phyloP scores from a whole-genome alignment of 257 asterid species.

The Catharanthus roseus region DNA sequence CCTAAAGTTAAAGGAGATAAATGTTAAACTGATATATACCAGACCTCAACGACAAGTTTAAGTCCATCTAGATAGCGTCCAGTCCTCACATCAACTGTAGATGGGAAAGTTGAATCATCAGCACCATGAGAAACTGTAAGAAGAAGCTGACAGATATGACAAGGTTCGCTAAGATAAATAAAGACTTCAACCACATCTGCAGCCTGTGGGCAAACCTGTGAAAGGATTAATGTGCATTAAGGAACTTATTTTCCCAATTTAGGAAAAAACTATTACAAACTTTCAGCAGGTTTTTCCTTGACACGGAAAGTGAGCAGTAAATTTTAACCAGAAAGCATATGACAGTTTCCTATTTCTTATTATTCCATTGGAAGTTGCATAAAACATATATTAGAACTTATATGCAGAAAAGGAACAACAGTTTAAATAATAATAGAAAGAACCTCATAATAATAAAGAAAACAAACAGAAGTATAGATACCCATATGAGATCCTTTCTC shows the following conservation, averaged over 20 bases:
- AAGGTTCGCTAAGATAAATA: slow-evolving; percentile 90
- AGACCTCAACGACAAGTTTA: slow-evolving; percentile 87
- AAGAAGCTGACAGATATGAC: slow-evolving; percentile 92
- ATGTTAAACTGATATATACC: slow-evolving; percentile 37
- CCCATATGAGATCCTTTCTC: slow-evolving; percentile 89
- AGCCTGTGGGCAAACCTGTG: slow-evolving; percentile 79
- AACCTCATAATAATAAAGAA: background rate
- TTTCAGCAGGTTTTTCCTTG: background rate
- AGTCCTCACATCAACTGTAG: slow-evolving; percentile 91
- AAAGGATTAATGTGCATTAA: slow-evolving; percentile 15
- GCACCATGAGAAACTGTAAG: slow-evolving; percentile 90
- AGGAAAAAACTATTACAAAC: background rate
- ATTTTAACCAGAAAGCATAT: background rate
- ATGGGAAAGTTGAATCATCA: slow-evolving; percentile 93
- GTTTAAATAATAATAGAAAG: background rate
- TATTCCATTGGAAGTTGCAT: background rate
- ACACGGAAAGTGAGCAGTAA: background rate
- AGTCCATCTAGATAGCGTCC: slow-evolving; percentile 87
- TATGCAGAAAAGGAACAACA: background rate
- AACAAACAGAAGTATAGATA: slow-evolving; percentile 21
- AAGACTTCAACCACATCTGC: slow-evolving; percentile 96
- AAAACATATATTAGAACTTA: background rate
- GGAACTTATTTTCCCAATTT: slow-evolving; percentile 10
- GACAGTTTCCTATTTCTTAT: background rate
- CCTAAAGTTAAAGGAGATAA: slow-evolving; percentile 26